Conservation (phyloP, 331 rosid genomes). For the Acacia pycnantha region DNA sequence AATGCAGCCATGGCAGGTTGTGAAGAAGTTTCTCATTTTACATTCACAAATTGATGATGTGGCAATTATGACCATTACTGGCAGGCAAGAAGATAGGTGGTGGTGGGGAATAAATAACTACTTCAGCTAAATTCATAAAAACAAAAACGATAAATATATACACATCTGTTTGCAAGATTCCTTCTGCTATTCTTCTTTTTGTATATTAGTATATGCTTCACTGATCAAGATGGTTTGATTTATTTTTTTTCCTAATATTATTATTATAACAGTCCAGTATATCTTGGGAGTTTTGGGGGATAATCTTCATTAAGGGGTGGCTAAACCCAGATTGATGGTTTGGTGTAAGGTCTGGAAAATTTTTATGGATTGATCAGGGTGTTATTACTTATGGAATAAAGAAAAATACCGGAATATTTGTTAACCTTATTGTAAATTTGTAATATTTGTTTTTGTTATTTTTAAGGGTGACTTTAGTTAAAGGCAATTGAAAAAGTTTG, state of each 20-base stretch:
- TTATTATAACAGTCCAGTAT: not conserved
- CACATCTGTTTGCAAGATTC: conserved; percentile 35
- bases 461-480: not conserved
- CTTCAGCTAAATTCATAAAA: conserved; percentile 29
- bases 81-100: conserved; percentile 38
- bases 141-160: conserved; percentile 28
- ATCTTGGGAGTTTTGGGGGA: not conserved
- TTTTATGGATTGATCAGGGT: conserved; percentile 39
- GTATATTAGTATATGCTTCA: conserved; percentile 32
- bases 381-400: conserved; percentile 59
- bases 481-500: not conserved
- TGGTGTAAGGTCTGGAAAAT: conserved; percentile 40
- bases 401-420: conserved; percentile 17
- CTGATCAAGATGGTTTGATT: conserved; percentile 41
- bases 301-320: not conserved
- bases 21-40: conserved; percentile 58
- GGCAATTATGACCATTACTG: conserved; percentile 31
- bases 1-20: conserved; percentile 37
- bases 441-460: not conserved
- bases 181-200: conserved; percentile 26
- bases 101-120: conserved; percentile 67
- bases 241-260: conserved; percentile 25
- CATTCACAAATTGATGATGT: conserved; percentile 61
- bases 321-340: conserved; percentile 4
- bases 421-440: conserved; percentile 7